These are phyloP conservation scores for Mucor racemosus DNA, from an alignment of 371 early-diverging fungal genomes.

Conservation along the genomic window DNA sequence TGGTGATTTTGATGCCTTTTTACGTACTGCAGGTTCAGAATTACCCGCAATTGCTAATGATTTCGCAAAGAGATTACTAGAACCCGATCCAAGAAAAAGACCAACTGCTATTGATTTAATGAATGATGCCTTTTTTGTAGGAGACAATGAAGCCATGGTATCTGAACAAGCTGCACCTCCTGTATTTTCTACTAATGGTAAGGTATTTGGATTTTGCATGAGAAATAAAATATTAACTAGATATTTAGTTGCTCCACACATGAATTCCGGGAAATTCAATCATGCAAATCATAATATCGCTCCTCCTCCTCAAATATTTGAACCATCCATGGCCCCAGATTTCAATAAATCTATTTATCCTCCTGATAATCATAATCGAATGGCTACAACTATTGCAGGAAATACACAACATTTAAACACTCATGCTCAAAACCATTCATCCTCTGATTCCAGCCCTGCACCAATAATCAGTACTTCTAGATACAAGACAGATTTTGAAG, in stretches of 20 bases:
- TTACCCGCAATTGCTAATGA: slow-evolving; percentile 54
- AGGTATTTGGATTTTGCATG: background rate
- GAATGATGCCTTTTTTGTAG: slow-evolving; percentile 68
- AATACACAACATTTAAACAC: background rate
- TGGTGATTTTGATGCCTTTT: slow-evolving; percentile 59
- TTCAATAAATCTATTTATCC: slow-evolving; percentile 16
- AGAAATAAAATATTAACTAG: background rate
- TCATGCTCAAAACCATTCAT: background rate
- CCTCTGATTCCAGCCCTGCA: slow-evolving; percentile 2
- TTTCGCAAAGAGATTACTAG: slow-evolving; percentile 62
- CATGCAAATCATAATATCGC: background rate
- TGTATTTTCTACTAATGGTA: slow-evolving; percentile 23
- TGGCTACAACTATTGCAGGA: background rate
- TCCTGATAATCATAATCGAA: slow-evolving; percentile 12
- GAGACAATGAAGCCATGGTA: slow-evolving; percentile 26
- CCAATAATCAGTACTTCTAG: slow-evolving; percentile 51
- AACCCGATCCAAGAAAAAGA: slow-evolving; percentile 66
- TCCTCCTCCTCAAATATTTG: slow-evolving; percentile 12
- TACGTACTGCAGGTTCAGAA: slow-evolving; percentile 52
- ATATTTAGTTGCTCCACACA: slow-evolving; percentile 19
- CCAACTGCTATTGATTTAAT: slow-evolving; percentile 72
- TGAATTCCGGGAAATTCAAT: slow-evolving; percentile 12
- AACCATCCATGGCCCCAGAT: slow-evolving; percentile 20
- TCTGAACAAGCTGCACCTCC: slow-evolving; percentile 25
- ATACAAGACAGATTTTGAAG: slow-evolving; percentile 91